Percentiles rank a stretch among this genome's conserved stretches.
These are phyloP conservation scores for Eucalyptus sideroxylon DNA, from an alignment of 345 rosid species.

Conservation along the genomic window DNA sequence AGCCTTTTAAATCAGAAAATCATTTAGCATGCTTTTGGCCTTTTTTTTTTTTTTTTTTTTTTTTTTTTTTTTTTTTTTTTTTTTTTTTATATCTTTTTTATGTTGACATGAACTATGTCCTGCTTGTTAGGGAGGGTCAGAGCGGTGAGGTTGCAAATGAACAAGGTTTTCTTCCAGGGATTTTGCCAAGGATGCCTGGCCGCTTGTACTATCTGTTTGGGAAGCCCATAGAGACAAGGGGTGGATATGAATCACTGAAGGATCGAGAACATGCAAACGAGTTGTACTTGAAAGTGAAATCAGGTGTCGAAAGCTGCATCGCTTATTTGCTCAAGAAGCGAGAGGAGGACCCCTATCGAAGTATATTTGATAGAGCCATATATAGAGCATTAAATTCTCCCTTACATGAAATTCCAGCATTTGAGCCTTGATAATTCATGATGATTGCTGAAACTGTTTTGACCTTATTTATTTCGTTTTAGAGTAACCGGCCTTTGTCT, in stretches of 20 bases:
- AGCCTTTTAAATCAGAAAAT: background rate
- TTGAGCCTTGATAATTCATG: conserved; percentile 23
- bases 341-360: conserved; percentile 56
- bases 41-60: too few relatives aligned
- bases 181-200: conserved; percentile 39
- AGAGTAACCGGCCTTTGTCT: background rate
- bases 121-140: conserved; percentile 8
- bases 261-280: conserved; percentile 30
- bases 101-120: background rate
- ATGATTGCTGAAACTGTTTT: background rate
- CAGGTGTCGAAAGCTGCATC: conserved; percentile 46
- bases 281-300: conserved; percentile 36
- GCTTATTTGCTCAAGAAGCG: conserved; percentile 45
- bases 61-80: too few relatives aligned
- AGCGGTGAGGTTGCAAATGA: conserved; percentile 33
- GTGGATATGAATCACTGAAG: conserved; percentile 30
- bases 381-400: conserved; percentile 30
- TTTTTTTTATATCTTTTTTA: too few relatives aligned
- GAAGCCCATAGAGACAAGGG: conserved; percentile 38
- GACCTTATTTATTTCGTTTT: background rate
- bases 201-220: conserved; percentile 35
- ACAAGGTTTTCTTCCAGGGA: conserved; percentile 1
- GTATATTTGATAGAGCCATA: conserved; percentile 21
- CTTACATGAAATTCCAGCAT: conserved; percentile 38
- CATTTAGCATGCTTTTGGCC: background rate